Percentiles rank a stretch among this genome's conserved stretches.
These are phyloP conservation scores for Lepidium sativum DNA, from an alignment of 345 rosid species.

Conservation along the genomic window DNA sequence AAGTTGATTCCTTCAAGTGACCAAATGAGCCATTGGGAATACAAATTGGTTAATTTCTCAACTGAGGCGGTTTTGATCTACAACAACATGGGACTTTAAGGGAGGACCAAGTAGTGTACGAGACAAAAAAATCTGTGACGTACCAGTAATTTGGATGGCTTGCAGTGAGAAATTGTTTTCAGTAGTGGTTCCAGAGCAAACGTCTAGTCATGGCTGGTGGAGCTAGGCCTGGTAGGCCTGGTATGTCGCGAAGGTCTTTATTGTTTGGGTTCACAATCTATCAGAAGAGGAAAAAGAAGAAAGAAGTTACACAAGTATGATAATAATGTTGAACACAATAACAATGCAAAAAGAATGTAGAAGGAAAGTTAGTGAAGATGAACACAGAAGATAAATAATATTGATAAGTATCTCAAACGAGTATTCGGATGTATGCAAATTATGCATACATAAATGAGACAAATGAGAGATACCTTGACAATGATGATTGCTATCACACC, in stretches of 20 bases:
- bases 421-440: background rate
- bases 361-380: background rate
- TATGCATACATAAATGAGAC: background rate
- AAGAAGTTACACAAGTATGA: background rate
- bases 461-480: conserved; percentile 57
- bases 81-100: conserved; percentile 8
- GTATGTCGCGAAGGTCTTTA: conserved; percentile 81
- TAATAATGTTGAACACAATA: background rate
- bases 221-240: conserved; percentile 90
- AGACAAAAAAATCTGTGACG: background rate
- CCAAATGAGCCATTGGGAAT: conserved; percentile 11
- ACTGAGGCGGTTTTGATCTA: conserved; percentile 13
- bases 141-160: conserved; percentile 14
- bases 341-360: background rate
- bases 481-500: conserved; percentile 85
- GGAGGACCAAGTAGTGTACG: conserved; percentile 15
- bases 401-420: background rate
- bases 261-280: conserved; percentile 88
- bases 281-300: background rate
- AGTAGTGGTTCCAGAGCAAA: conserved; percentile 57
- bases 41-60: conserved; percentile 7
- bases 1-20: conserved; percentile 7
- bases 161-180: conserved; percentile 4
- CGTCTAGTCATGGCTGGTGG: conserved; percentile 79
- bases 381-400: background rate